phyloP scores from a whole-genome alignment of 106 monocot genomes.

The Dendrobium officinale region DNA sequence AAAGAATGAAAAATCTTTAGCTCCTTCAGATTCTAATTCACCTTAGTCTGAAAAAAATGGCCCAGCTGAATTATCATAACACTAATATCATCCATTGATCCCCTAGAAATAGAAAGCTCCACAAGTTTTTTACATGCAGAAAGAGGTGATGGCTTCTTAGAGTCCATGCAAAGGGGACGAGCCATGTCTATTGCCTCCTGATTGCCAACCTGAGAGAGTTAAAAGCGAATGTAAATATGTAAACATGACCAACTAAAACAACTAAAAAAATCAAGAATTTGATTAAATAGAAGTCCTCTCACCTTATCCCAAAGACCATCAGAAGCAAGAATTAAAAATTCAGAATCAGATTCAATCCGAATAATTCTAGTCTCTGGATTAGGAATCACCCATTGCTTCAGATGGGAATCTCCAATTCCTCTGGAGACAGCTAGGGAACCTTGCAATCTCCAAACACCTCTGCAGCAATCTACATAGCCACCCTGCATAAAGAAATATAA shows the following conservation, averaged over 20 bases:
- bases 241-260: neutral
- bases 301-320: constrained; percentile 88
- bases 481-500: constrained; percentile 29
- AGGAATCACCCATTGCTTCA: constrained; percentile 81
- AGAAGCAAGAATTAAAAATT: constrained; percentile 90
- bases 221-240: too few relatives aligned
- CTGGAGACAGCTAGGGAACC: constrained; percentile 87
- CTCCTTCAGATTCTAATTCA: neutral
- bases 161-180: constrained; percentile 29
- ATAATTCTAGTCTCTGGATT: constrained; percentile 68
- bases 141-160: constrained; percentile 18
- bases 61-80: constrained; percentile 60
- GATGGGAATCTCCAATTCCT: constrained; percentile 72
- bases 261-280: neutral
- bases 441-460: constrained; percentile 76
- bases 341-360: constrained; percentile 42
- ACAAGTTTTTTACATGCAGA: constrained; percentile 60
- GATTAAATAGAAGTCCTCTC: neutral
- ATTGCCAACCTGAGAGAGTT: constrained; percentile 40
- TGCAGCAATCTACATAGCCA: constrained; percentile 57
- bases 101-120: constrained; percentile 38
- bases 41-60: constrained; percentile 18
- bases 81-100: constrained; percentile 59
- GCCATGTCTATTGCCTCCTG: constrained; percentile 71
- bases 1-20: neutral